These are phyloP conservation scores for Alternaria arbusti DNA, from an alignment of 2,329 filamentous ascomycete species.

Conservation along the genomic window DNA sequence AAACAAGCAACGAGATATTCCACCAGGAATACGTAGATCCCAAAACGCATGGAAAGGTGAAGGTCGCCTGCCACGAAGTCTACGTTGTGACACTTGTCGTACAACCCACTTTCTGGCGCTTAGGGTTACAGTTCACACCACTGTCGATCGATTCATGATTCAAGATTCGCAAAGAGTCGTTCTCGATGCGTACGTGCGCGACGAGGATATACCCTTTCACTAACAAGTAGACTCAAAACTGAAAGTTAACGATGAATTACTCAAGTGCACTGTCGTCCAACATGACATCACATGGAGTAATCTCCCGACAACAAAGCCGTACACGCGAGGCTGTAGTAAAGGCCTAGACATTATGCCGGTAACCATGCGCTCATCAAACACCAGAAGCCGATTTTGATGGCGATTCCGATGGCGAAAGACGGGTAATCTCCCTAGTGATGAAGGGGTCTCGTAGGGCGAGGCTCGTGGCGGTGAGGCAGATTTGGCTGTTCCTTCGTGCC, in stretches of 20 bases:
- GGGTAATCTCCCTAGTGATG: slow-evolving; percentile 18
- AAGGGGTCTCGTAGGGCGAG: slow-evolving; percentile 18
- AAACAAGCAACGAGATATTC: not conserved
- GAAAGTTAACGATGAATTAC: not conserved
- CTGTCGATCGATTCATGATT: not conserved
- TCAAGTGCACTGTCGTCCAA: not conserved
- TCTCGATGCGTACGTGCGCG: not conserved
- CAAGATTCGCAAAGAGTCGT: not conserved
- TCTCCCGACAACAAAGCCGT: not conserved
- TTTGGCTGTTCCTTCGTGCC: slow-evolving; percentile 14
- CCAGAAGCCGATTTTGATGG: not conserved
- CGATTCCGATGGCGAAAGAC: not conserved
- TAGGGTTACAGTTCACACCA: not conserved
- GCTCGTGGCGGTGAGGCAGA: slow-evolving; percentile 13
- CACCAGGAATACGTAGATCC: not conserved
- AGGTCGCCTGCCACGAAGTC: not conserved
- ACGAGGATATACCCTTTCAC: not conserved
- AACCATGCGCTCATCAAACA: slow-evolving; percentile 7
- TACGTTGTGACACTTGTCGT: not conserved
- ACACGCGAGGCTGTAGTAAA: not conserved
- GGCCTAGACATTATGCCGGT: slow-evolving; percentile 1
- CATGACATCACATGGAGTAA: slow-evolving; percentile 3
- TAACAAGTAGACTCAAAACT: not conserved
- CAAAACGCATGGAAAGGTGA: not conserved
- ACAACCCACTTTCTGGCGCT: not conserved